Evolutionary conservation across 176 grass and related monocot genomes (phyloP).

Genomic region (Paspalum notatum): DNA sequence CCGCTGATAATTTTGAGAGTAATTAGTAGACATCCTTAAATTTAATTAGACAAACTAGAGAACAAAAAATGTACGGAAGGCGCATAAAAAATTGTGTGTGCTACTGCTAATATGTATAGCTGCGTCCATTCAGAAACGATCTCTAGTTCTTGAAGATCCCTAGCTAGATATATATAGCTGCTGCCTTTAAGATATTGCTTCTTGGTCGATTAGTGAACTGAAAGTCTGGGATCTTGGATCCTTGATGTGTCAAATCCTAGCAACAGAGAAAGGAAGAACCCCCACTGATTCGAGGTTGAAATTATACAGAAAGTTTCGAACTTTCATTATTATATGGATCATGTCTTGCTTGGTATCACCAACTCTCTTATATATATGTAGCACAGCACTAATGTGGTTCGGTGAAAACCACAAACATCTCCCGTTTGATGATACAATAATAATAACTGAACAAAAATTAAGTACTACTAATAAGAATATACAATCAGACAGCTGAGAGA

Average conservation of each 20-base stretch:
- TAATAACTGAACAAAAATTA: background rate
- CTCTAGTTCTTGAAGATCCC: background rate
- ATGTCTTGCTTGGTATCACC: background rate
- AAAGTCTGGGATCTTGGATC: background rate
- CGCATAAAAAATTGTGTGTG: background rate
- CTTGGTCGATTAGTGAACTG: background rate
- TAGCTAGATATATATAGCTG: background rate
- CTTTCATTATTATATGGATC: background rate
- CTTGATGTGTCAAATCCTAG: slow-evolving; percentile 5
- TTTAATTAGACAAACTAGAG: background rate
- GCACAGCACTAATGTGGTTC: background rate
- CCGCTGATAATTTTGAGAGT: background rate
- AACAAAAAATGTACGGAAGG: background rate
- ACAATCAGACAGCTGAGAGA: background rate
- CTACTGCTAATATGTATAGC: background rate
- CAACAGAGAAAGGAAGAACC: background rate
- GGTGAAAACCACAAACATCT: background rate
- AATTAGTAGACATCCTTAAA: background rate
- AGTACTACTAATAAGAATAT: background rate
- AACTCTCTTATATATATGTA: background rate
- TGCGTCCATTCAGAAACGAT: background rate
- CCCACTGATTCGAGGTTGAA: background rate
- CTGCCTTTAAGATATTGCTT: background rate
- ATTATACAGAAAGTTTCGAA: background rate
- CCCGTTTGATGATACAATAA: background rate